Conservation (phyloP, 352 stramenopile genomes). For the Phytophthora multivora region DNA sequence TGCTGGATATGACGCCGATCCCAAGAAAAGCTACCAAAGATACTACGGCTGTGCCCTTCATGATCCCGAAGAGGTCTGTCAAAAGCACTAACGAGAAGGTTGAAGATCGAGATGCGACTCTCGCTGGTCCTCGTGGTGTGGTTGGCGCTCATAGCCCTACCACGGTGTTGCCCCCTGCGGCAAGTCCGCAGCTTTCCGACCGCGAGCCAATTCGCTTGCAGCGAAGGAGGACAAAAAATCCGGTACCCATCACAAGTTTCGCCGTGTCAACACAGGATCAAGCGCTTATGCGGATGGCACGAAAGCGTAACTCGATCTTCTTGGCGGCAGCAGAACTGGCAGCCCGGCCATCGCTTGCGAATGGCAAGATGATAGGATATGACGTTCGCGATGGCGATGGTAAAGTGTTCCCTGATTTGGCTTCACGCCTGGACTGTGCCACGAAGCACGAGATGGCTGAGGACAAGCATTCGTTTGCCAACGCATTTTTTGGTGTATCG, state of each 20-base stretch:
- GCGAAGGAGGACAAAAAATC: conserved; percentile 38
- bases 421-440: conserved; percentile 19
- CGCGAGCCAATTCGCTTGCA: conserved; percentile 14
- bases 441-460: conserved; percentile 21
- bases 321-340: conserved; percentile 9
- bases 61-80: conserved; percentile 26
- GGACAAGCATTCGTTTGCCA: conserved; percentile 11
- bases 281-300: conserved; percentile 45
- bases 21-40: conserved; percentile 16
- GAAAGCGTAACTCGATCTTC: conserved; percentile 55
- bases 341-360: neutral
- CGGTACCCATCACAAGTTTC: conserved; percentile 34
- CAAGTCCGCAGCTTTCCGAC: conserved; percentile 5
- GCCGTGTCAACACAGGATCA: conserved; percentile 33
- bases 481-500: conserved; percentile 31
- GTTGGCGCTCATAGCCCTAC: neutral
- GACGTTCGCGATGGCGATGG: conserved; percentile 25
- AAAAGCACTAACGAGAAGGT: neutral
- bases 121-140: conserved; percentile 1
- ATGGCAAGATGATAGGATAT: conserved; percentile 17
- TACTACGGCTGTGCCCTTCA: conserved; percentile 10
- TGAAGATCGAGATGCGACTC: neutral
- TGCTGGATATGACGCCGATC: conserved; percentile 26
- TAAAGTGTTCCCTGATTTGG: conserved; percentile 22
- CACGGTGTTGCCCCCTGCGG: neutral